phyloP scores from a whole-genome alignment of 1,284 basidiomycete genomes.

The Puccinia novopanici region DNA sequence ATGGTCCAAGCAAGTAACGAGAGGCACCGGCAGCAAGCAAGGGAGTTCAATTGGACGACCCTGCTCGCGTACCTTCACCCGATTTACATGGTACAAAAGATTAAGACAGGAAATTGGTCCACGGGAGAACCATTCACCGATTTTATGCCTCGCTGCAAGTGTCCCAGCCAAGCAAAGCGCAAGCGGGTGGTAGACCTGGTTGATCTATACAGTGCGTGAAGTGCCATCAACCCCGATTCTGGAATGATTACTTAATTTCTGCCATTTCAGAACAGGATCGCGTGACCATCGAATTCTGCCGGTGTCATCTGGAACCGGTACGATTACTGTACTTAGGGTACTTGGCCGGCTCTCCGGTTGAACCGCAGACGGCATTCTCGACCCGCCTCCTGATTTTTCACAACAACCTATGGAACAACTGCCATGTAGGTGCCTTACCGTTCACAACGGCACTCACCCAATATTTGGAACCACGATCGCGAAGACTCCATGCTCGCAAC shows the following conservation, averaged over 20 bases:
- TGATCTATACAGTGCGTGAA: not conserved
- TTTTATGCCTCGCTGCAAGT: not conserved
- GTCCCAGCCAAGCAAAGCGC: not conserved
- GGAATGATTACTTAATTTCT: no score
- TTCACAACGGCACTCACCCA: not conserved
- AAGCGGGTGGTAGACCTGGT: not conserved
- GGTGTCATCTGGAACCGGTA: not conserved
- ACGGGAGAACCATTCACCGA: not conserved
- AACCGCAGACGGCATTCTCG: slow-evolving; percentile 1
- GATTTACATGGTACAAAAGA: not conserved
- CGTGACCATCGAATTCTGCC: not conserved
- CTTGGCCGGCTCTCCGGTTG: not conserved
- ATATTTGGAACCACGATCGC: not conserved
- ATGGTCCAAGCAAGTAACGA: not conserved
- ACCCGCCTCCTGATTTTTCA: not conserved
- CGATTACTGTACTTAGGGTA: not conserved
- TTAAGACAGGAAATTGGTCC: not conserved
- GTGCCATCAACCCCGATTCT: not conserved
- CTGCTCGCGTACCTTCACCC: not conserved
- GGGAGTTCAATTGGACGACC: not conserved
- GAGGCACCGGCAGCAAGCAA: not conserved
- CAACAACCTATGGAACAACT: slow-evolving; percentile 16
- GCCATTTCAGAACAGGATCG: not conserved
- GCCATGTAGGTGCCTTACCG: not conserved
- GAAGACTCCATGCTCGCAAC: not conserved